phyloP scores from a whole-genome alignment of 208 protist genomes.

The Acanthamoeba sp. region DNA sequence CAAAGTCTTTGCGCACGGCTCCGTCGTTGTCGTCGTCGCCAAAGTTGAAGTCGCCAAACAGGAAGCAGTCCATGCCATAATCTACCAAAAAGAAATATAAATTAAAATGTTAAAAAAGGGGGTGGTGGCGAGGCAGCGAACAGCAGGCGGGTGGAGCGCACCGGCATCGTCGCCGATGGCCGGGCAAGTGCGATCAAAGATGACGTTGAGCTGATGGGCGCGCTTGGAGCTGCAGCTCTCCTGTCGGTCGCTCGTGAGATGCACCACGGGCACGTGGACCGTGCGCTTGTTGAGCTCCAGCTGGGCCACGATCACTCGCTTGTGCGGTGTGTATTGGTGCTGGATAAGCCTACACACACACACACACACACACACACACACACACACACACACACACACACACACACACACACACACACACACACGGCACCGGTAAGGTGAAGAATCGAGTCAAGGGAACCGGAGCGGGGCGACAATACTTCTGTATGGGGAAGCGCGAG shows the following conservation, averaged over 20 bases:
- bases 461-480: not conserved
- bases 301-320: slow-evolving; percentile 70
- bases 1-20: slow-evolving; percentile 51
- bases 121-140: not conserved
- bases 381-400: no score
- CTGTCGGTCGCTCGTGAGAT: slow-evolving; percentile 70
- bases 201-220: slow-evolving; percentile 64
- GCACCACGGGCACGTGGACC: slow-evolving; percentile 64
- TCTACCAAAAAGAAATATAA: not conserved
- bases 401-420: no score
- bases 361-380: no score
- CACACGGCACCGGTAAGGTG: not conserved
- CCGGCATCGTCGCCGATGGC: not conserved
- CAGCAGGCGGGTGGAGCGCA: not conserved
- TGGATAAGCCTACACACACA: slow-evolving; percentile 21
- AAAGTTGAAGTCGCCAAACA: slow-evolving; percentile 76
- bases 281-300: slow-evolving; percentile 42
- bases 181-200: slow-evolving; percentile 59
- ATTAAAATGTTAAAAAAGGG: no score
- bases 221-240: slow-evolving; percentile 50
- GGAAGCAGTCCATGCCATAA: slow-evolving; percentile 69
- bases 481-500: slow-evolving; percentile 54
- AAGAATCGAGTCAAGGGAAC: no score
- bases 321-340: slow-evolving; percentile 59
- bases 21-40: slow-evolving; percentile 69